Conservation (phyloP, 2,329 filamentous ascomycete genomes). For the Cryoendolithus antarcticus region DNA sequence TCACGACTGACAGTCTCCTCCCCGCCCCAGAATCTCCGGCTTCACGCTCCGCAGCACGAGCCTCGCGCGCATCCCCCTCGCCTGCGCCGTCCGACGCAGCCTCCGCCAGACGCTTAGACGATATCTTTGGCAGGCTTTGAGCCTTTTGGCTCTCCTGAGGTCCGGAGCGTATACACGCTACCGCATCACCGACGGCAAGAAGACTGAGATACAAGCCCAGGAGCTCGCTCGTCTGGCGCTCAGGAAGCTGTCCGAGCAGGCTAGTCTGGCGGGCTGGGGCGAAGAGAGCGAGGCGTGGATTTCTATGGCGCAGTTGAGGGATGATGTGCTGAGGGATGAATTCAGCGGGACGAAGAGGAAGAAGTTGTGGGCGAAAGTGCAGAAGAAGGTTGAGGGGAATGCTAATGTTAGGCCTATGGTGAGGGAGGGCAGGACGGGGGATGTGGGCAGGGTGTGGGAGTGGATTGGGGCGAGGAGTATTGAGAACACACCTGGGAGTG, state of each 20-base stretch:
- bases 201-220: slow-evolving; percentile 62
- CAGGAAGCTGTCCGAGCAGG: slow-evolving; percentile 70
- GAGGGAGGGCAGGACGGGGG: slow-evolving; percentile 44
- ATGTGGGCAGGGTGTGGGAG: slow-evolving; percentile 53
- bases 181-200: slow-evolving; percentile 49
- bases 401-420: slow-evolving; percentile 76
- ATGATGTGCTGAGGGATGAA: slow-evolving; percentile 76
- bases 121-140: slow-evolving; percentile 74
- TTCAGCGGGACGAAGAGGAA: slow-evolving; percentile 66
- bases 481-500: slow-evolving; percentile 13
- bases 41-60: slow-evolving; percentile 66
- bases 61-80: slow-evolving; percentile 81
- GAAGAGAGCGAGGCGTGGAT: slow-evolving; percentile 68
- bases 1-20: slow-evolving; percentile 71
- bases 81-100: slow-evolving; percentile 66
- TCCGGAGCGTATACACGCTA: slow-evolving; percentile 50
- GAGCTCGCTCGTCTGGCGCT: slow-evolving; percentile 73
- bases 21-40: slow-evolving; percentile 48
- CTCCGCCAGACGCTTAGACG: slow-evolving; percentile 68
- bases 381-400: slow-evolving; percentile 79
- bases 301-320: slow-evolving; percentile 75
- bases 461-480: slow-evolving; percentile 46
- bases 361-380: slow-evolving; percentile 72
- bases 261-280: slow-evolving; percentile 55
- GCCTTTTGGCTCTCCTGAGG: slow-evolving; percentile 42